Percentiles rank a stretch among this genome's conserved stretches.
These are phyloP conservation scores for Saturnispora mendoncae DNA, from an alignment of 805 yeast species.

Conservation along the genomic window DNA sequence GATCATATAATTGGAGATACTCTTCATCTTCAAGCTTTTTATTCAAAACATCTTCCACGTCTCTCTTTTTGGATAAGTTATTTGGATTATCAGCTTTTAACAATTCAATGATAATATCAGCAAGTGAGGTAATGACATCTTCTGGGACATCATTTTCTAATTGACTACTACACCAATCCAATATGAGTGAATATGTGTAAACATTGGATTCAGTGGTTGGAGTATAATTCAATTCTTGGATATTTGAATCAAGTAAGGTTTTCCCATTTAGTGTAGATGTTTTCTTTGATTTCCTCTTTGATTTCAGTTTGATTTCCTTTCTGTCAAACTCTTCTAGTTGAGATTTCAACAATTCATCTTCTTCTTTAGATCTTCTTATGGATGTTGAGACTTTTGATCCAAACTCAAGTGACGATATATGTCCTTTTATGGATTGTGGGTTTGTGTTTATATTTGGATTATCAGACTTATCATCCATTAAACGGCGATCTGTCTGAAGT, in stretches of 20 bases:
- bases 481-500: constrained; percentile 46
- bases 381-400: constrained; percentile 31
- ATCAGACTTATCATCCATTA: constrained; percentile 35
- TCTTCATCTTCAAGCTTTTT: constrained; percentile 32
- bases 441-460: constrained; percentile 43
- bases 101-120: constrained; percentile 53
- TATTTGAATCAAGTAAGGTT: constrained; percentile 28
- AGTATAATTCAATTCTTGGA: constrained; percentile 49
- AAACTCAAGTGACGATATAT: constrained; percentile 59
- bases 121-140: constrained; percentile 59
- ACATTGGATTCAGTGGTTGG: constrained; percentile 52
- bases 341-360: constrained; percentile 13
- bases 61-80: constrained; percentile 38
- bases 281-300: constrained; percentile 6
- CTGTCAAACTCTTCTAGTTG: constrained; percentile 11
- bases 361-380: constrained; percentile 17
- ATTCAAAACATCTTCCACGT: constrained; percentile 43
- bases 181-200: constrained; percentile 45
- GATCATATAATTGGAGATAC: constrained; percentile 37
- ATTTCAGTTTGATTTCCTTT: constrained; percentile 8
- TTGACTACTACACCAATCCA: constrained; percentile 46
- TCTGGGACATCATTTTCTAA: constrained; percentile 70
- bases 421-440: constrained; percentile 69
- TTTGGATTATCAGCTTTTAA: constrained; percentile 39
- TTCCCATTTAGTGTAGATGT: constrained; percentile 6